Base-by-base conservation (phyloP, 352 stramenopile species). In the Pythium aristosporum region DNA sequence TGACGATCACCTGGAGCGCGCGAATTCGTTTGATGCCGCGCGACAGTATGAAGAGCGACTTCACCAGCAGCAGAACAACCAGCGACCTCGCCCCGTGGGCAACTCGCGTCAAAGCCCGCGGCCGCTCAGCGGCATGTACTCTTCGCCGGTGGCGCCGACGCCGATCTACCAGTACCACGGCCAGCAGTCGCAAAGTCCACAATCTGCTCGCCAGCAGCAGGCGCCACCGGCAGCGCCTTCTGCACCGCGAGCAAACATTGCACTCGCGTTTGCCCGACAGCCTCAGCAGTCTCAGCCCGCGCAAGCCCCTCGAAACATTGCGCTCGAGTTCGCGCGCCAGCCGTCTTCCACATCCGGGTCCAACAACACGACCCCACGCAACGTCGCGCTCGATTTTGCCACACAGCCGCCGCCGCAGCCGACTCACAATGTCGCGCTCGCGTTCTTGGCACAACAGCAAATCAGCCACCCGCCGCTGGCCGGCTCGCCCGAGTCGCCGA, bases 111-210 rank as follows among this genome's bases (percentile, higher is more conserved):
- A 39, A 11, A 70, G 48, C 49, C 69, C 54, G 3, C 67, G 75
- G 41, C 59, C 72, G 39, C 49, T 65, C 9, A 61, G 44, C 15
- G 68, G 76, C 30, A 64, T 66, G 13, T 71, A 80, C 12, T 71
- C 68, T 34, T 52, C 69, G 10, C 61, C 59, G 16, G 57, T 60
- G 25, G 51, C 67, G 21, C 57, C 56, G 11, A 67, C 71, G 41
- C 71, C 69, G 13, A 71, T 52, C 13, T 30, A 59, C 59, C 55
- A 60, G 13, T 74, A 50, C 20, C 69, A 84, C 30, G 63, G 70
- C 16, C 59, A 73, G 20, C 57, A 82, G 18, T 69, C 83, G 30
- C 20, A 21, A 18, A 65, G 54, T 37, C 48, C 36, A 9, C 61
- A 65, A 42, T 66, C 54, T 34, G 55, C 44, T 39, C 51, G 25